Percentiles rank a stretch among this genome's conserved stretches.
phyloP scores from a whole-genome alignment of 768 basidiomycete genomes.

The Tricholoma flavovirens region DNA sequence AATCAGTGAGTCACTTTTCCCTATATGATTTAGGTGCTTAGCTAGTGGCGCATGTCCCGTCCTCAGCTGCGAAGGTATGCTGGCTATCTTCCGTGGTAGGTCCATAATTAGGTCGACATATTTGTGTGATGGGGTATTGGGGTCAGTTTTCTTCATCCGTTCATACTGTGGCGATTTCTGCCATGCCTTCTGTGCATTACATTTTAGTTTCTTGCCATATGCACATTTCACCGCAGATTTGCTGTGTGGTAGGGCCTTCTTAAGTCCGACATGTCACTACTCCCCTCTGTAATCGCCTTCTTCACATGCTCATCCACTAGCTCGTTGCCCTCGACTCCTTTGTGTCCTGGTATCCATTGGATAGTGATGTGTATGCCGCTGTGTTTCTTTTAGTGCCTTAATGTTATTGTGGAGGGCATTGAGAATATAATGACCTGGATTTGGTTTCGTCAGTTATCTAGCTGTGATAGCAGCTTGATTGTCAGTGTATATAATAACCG shows the following conservation, averaged over 20 bases:
- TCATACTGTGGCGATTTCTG: too few species aligned
- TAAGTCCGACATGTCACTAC: background rate
- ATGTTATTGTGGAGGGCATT: background rate
- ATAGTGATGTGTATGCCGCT: too few species aligned
- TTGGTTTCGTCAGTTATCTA: background rate
- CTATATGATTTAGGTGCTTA: too few species aligned
- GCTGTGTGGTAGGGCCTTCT: slow-evolving; percentile 1
- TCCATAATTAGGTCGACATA: slow-evolving; percentile 6
- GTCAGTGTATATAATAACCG: too few species aligned
- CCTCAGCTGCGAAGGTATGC: slow-evolving; percentile 5
- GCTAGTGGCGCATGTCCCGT: too few species aligned
- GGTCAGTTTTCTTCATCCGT: slow-evolving; percentile 7
- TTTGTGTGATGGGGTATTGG: slow-evolving; percentile 9
- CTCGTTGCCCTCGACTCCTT: too few species aligned
- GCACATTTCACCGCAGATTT: too few species aligned
- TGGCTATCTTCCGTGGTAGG: slow-evolving; percentile 11
- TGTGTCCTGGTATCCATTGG: too few species aligned
- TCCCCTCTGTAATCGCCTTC: too few species aligned
- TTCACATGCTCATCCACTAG: too few species aligned
- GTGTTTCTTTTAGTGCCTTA: background rate
- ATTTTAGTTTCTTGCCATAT: background rate
- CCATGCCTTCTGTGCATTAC: background rate
- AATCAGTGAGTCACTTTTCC: too few species aligned
- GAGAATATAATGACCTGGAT: too few species aligned
- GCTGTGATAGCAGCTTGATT: background rate